These are phyloP conservation scores for Nadsonia fulvescens DNA, from an alignment of 805 yeast species.

Conservation along the genomic window DNA sequence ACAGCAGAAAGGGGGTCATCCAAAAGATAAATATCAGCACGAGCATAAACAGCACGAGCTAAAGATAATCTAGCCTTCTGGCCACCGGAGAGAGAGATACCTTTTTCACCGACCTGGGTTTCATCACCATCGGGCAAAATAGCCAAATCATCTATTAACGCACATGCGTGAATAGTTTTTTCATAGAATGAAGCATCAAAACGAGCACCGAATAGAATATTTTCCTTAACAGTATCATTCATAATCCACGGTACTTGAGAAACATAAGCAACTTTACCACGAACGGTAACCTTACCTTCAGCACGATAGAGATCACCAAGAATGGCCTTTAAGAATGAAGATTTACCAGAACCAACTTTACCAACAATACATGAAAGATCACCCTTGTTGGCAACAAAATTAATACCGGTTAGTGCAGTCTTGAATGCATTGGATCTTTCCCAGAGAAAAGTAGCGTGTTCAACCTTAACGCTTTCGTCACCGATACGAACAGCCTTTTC, in stretches of 20 bases:
- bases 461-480: conserved; percentile 31
- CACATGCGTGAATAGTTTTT: conserved; percentile 43
- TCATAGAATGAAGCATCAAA: conserved; percentile 34
- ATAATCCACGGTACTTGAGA: conserved; percentile 92
- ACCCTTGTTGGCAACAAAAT: conserved; percentile 57
- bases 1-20: conserved; percentile 78
- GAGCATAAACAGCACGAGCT: conserved; percentile 64
- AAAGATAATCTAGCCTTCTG: conserved; percentile 69
- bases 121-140: conserved; percentile 56
- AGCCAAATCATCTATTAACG: conserved; percentile 44
- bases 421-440: conserved; percentile 44
- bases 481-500: conserved; percentile 42
- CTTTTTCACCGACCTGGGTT: conserved; percentile 74
- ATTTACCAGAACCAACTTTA: conserved; percentile 78
- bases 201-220: conserved; percentile 48
- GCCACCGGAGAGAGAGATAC: conserved; percentile 77
- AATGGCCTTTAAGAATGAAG: conserved; percentile 62
- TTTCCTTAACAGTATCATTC: conserved; percentile 77
- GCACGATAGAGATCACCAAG: conserved; percentile 70
- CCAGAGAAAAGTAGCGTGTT: conserved; percentile 23
- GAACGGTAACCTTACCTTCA: conserved; percentile 51
- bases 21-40: conserved; percentile 45
- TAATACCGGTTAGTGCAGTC: conserved; percentile 45
- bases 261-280: conserved; percentile 74
- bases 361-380: conserved; percentile 77